Percentiles rank a stretch among this genome's conserved stretches.
Conservation (phyloP, 257 asterid species). For the Nicotiana attenuata region DNA sequence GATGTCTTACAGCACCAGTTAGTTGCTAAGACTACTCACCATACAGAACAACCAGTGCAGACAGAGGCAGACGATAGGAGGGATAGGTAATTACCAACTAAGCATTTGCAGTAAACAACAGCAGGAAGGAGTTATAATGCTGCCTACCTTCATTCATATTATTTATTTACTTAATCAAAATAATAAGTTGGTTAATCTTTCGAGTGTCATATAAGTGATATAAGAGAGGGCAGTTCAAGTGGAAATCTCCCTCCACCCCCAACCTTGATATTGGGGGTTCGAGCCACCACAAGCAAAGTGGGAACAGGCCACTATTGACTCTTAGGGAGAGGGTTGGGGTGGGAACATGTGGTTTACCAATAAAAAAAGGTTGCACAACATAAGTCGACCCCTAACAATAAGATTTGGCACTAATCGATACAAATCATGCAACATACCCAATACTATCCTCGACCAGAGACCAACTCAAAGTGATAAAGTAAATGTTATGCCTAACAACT, state of each 20-base stretch:
- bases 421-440: neutral
- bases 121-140: neutral
- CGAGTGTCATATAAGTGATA: neutral
- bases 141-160: neutral
- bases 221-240: neutral
- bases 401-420: neutral
- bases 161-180: neutral
- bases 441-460: neutral
- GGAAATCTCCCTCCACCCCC: neutral
- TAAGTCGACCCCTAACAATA: neutral
- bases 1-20: neutral
- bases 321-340: neutral
- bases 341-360: neutral
- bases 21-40: neutral
- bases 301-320: neutral
- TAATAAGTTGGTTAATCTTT: neutral
- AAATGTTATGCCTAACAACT: conserved; percentile 1
- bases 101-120: neutral
- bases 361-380: neutral
- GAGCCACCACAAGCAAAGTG: neutral
- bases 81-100: neutral
- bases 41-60: neutral
- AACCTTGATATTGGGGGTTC: neutral
- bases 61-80: neutral
- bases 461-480: neutral